Base-by-base conservation (phyloP, 2,329 filamentous ascomycete species). In the Ophiostoma fasciatum region DNA sequence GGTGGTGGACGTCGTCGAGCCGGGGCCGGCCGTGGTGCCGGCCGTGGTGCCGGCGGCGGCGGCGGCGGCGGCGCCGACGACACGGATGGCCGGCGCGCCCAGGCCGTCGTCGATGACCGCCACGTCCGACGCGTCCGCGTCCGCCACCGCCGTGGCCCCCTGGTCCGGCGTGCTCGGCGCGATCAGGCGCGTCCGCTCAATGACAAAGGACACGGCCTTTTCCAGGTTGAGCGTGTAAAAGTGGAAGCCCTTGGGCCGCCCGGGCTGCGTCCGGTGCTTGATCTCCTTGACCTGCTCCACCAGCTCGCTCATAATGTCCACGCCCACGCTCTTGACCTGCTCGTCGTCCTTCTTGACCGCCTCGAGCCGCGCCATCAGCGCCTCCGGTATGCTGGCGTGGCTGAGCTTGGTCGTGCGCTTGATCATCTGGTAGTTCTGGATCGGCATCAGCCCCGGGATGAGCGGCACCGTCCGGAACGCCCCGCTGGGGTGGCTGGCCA, bases 171-270 rank as follows among this genome's bases (percentile, higher is more conserved):
- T 53, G 23, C 51, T 47, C 1, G 63, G 58, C 2, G 82, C 80
- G 37, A 96, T 94, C 37, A 98, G 68, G n/a, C 78, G 61, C 20
- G 81, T 83, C 38, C 80, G 67, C 60, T 96, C 87, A 0, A 96
- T 59, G 42, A 96, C 88, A 49, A 94, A 90, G 0, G 87, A 83
- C 3, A 98, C 87, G 0, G 85, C 82, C 59, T 96, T 98, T 56
- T 96, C 88, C 22, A 96, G 64, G 52, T 98, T 98, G 35, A 98
- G 64, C 0, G 90, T 96, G 58, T 94, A 98, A 59, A 98, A 96
- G 54, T 98, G 90, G 57, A 94, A 94, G 6, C 90, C 90, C 48
- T 75, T 68, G 15, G 74, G 78, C 4, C 71, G 43, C 4, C 36
- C 68, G 10, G 64, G 62, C 32, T 38, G 42, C 1, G 62, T 68